A percentile compares a stretch with the other conserved stretches of the same genome.
These are phyloP conservation scores for Aspergillus niger DNA, from an alignment of 2,329 filamentous ascomycete genomes.

Conservation along the genomic window DNA sequence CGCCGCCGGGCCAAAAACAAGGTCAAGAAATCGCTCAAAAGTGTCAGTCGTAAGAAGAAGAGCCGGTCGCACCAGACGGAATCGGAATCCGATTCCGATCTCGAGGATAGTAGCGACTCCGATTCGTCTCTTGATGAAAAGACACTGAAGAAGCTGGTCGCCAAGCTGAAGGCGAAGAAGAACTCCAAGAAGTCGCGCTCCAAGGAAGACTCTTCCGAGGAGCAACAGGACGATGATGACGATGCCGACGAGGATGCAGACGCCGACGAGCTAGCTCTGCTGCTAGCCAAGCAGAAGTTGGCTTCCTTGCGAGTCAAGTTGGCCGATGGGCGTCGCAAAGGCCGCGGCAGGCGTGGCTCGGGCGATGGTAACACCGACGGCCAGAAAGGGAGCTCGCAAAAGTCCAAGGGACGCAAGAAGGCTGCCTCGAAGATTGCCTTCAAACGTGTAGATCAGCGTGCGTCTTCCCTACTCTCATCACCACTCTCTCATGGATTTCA, in stretches of 20 bases:
- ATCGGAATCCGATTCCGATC: slow-evolving; percentile 31
- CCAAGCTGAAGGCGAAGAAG: slow-evolving; percentile 40
- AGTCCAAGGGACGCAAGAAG: slow-evolving; percentile 45
- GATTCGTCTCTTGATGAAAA: slow-evolving; percentile 34
- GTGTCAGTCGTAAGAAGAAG: slow-evolving; percentile 38
- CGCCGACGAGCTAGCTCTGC: slow-evolving; percentile 26
- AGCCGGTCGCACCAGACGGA: slow-evolving; percentile 33
- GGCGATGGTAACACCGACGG: slow-evolving; percentile 16
- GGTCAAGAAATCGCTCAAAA: slow-evolving; percentile 33
- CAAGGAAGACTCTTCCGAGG: slow-evolving; percentile 33
- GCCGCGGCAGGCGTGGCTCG: slow-evolving; percentile 17
- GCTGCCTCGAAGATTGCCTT: slow-evolving; percentile 63
- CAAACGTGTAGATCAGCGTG: slow-evolving; percentile 66
- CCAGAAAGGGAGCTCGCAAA: slow-evolving; percentile 26
- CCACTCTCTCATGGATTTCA: neutral
- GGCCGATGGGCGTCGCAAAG: slow-evolving; percentile 21
- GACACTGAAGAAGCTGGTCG: slow-evolving; percentile 32
- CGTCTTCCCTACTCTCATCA: slow-evolving; percentile 19
- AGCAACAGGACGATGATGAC: slow-evolving; percentile 34
- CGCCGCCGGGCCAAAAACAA: slow-evolving; percentile 42
- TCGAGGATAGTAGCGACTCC: slow-evolving; percentile 29
- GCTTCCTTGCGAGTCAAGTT: slow-evolving; percentile 23
- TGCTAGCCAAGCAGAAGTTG: slow-evolving; percentile 27
- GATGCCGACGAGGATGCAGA: slow-evolving; percentile 33
- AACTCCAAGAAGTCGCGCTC: slow-evolving; percentile 32